phyloP scores from a whole-genome alignment of 1,284 basidiomycete species.

The Neonothopanus nambi region DNA sequence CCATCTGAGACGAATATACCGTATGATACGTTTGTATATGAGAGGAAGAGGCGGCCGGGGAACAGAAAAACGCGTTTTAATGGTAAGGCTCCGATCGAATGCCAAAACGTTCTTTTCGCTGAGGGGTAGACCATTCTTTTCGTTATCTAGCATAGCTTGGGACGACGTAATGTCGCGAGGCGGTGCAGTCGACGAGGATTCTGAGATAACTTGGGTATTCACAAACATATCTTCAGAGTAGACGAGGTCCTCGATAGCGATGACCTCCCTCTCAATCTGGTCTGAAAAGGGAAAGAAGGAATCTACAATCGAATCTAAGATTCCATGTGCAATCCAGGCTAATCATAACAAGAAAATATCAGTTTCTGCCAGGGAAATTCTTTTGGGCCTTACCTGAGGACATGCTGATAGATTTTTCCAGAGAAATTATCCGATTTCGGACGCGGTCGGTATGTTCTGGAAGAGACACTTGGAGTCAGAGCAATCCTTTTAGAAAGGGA shows the following conservation, averaged over 20 bases:
- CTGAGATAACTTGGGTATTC: not conserved
- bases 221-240: slow-evolving; percentile 33
- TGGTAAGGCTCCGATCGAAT: slow-evolving; percentile 14
- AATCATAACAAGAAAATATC: slow-evolving; percentile 8
- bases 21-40: slow-evolving; percentile 32
- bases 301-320: slow-evolving; percentile 94
- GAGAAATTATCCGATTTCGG: slow-evolving; percentile 63
- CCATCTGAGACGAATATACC: slow-evolving; percentile 20
- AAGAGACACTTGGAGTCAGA: slow-evolving; percentile 6
- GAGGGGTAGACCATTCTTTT: slow-evolving; percentile 11
- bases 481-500: not conserved
- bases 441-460: slow-evolving; percentile 83
- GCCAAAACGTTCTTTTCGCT: slow-evolving; percentile 5
- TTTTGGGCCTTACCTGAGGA: slow-evolving; percentile 58
- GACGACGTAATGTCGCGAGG: not conserved
- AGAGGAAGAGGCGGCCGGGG: slow-evolving; percentile 33
- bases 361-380: not conserved
- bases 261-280: slow-evolving; percentile 82
- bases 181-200: not conserved
- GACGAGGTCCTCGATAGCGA: slow-evolving; percentile 76
- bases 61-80: slow-evolving; percentile 33
- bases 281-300: slow-evolving; percentile 89
- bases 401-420: slow-evolving; percentile 61
- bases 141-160: not conserved
- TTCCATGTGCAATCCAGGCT: slow-evolving; percentile 96